A percentile compares a stretch with the other conserved stretches of the same genome.
Evolutionary conservation across 1,284 basidiomycete species (phyloP).

Genomic region (Flammula alnicola): DNA sequence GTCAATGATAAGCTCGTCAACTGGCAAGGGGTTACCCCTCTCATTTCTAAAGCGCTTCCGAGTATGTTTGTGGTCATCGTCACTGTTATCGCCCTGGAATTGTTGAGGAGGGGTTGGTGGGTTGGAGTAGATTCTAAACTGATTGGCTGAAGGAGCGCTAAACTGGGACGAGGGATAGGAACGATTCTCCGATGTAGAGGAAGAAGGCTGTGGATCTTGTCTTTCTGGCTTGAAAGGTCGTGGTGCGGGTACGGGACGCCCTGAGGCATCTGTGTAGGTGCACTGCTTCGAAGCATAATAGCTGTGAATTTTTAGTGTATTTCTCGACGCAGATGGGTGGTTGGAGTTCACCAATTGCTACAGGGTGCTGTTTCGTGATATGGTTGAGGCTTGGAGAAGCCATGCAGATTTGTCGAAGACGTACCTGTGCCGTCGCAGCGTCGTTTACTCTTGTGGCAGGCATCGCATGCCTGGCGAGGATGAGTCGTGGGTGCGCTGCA

Average conservation of each 20-base stretch:
- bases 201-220: slow-evolving; percentile 35
- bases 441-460: slow-evolving; percentile 82
- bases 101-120: slow-evolving; percentile 22
- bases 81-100: slow-evolving; percentile 29
- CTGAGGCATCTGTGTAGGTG: slow-evolving; percentile 79
- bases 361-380: slow-evolving; percentile 60
- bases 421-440: slow-evolving; percentile 80
- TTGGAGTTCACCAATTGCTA: slow-evolving; percentile 70
- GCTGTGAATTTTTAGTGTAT: slow-evolving; percentile 38
- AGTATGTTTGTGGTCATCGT: slow-evolving; percentile 35
- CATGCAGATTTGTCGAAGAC: slow-evolving; percentile 33
- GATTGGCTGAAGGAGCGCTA: slow-evolving; percentile 25
- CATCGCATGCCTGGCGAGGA: slow-evolving; percentile 69
- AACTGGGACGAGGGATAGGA: slow-evolving; percentile 24
- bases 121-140: slow-evolving; percentile 30
- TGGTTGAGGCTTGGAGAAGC: slow-evolving; percentile 13
- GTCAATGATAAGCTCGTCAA: slow-evolving; percentile 45
- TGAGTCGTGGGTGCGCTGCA: slow-evolving; percentile 20
- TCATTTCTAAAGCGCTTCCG: slow-evolving; percentile 45
- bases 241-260: slow-evolving; percentile 76
- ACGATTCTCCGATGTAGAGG: slow-evolving; percentile 30
- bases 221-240: slow-evolving; percentile 44
- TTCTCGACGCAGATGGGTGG: slow-evolving; percentile 6
- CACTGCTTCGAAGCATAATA: slow-evolving; percentile 82
- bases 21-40: slow-evolving; percentile 36